Conservation (phyloP, 2,329 filamentous ascomycete genomes). For the Aspergillus hortae region DNA sequence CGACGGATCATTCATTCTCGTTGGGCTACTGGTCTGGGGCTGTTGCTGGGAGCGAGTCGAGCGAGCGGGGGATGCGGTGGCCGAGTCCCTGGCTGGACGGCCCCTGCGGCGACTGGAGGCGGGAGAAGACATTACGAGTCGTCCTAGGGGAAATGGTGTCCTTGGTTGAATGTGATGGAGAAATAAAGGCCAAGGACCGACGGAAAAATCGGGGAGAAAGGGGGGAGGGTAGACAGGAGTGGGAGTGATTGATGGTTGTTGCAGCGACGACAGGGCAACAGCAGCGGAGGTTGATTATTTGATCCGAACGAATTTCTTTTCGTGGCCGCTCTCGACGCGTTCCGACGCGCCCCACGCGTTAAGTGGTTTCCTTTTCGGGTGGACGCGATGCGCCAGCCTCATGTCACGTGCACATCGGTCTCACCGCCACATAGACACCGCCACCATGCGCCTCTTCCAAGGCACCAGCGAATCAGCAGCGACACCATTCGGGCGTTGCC, state of each 20-base stretch:
- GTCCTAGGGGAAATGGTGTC: slow-evolving; percentile 5
- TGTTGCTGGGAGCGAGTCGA: slow-evolving; percentile 31
- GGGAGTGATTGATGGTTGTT: slow-evolving; percentile 12
- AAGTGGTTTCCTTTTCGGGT: slow-evolving; percentile 29
- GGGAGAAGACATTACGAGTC: slow-evolving; percentile 41
- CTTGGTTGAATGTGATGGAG: not conserved
- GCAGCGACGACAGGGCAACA: slow-evolving; percentile 15
- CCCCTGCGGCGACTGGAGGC: slow-evolving; percentile 39
- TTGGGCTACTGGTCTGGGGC: slow-evolving; percentile 31
- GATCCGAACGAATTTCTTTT: slow-evolving; percentile 9
- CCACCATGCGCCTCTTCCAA: not conserved
- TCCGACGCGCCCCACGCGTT: slow-evolving; percentile 28
- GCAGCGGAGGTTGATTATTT: slow-evolving; percentile 13
- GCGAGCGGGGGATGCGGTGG: slow-evolving; percentile 37
- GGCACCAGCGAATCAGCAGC: not conserved
- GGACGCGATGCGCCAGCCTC: slow-evolving; percentile 1
- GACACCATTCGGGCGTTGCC: not conserved
- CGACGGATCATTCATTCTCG: slow-evolving; percentile 17
- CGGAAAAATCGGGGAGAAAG: not conserved
- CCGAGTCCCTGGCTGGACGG: slow-evolving; percentile 37
- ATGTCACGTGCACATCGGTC: not conserved
- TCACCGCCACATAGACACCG: too few relatives aligned
- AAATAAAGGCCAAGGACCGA: slow-evolving; percentile 6
- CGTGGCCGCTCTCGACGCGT: slow-evolving; percentile 20
- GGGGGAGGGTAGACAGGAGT: slow-evolving; percentile 2